phyloP scores from a whole-genome alignment of 1,284 basidiomycete genomes.

The Cerrena zonata region DNA sequence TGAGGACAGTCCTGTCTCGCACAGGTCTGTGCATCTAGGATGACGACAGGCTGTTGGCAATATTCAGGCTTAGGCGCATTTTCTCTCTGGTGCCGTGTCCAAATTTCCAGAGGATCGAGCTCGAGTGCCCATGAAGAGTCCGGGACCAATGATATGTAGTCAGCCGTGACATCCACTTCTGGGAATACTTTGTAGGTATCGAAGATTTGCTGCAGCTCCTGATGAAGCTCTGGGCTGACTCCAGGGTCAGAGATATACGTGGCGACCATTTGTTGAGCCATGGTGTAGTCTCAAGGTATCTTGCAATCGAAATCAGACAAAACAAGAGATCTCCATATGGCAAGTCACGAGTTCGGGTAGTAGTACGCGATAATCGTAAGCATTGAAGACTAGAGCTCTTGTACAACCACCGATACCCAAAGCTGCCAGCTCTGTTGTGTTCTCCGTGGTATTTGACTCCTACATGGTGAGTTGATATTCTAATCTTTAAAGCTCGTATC shows the following conservation, averaged over 20 bases:
- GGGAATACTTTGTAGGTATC: not conserved
- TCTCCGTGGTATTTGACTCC: too few species aligned
- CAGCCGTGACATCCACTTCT: not conserved
- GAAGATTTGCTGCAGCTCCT: not conserved
- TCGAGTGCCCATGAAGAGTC: not conserved
- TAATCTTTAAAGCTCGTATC: too few species aligned
- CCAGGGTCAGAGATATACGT: not conserved
- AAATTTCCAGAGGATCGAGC: not conserved
- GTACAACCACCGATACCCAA: too few species aligned
- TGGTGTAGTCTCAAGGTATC: not conserved
- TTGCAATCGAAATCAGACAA: too few species aligned
- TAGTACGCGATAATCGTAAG: too few species aligned
- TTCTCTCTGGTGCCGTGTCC: not conserved
- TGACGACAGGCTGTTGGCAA: not conserved
- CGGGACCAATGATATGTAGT: not conserved
- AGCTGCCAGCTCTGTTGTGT: too few species aligned
- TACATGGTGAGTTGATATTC: too few species aligned
- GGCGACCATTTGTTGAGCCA: not conserved
- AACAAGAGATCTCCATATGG: too few species aligned
- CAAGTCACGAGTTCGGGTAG: too few species aligned
- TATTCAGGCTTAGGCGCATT: not conserved
- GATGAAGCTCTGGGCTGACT: not conserved
- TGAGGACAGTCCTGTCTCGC: not conserved
- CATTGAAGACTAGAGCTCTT: too few species aligned
- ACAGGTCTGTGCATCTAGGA: conserved; percentile 2